Evolutionary conservation across 2,329 filamentous ascomycete species (phyloP), one percentile per base, ranked within the genome.

Genomic region (Pestalotiopsis sp.): DNA sequence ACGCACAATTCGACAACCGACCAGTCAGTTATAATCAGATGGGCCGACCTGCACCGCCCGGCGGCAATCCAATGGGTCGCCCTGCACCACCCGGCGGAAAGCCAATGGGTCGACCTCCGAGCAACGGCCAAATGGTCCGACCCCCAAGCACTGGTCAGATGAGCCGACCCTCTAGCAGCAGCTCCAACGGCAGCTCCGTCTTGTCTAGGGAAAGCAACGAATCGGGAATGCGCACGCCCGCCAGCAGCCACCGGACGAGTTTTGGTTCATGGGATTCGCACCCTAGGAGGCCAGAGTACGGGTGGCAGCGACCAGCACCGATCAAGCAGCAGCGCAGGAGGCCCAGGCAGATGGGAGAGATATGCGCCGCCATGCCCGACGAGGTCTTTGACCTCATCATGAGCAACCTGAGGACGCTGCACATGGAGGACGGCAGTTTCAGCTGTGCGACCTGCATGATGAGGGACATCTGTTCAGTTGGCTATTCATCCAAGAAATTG

Each of bases 381-480:
- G 88, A 90, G 73, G 86, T 91, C 2, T 76, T 91, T 60, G 82
- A 85, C 65, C 78, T 88, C 41, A 86, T 91, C n/a, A 74, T 91
- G 41, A 82, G 82, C 52, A 82, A 86, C 66, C 77, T 91, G 20
- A 86, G 83, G 74, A 79, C 81, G 49, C 75, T 83, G 14, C 89
- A 91, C 74, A 74, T 90, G 13, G 78, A 76, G 6, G 74, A 78
- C 14, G 78, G 79, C 2, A 86, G 83, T 71, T 78, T 79, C 41
- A 89, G 87, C 76, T 91, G 89, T 74, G 84, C 88, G 17, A 91
- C 89, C 20, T 91, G 89, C 76, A 90, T 87, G 86, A 89, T 90
- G 87, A 83, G 89, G 63, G 88, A 91, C 73, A 78, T 86, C 38
- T 86, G 84, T 72, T 84, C 83, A 57, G 75, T 90, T 56, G 82